These are phyloP conservation scores for Russula abietina DNA, from an alignment of 768 basidiomycete genomes.

Conservation along the genomic window DNA sequence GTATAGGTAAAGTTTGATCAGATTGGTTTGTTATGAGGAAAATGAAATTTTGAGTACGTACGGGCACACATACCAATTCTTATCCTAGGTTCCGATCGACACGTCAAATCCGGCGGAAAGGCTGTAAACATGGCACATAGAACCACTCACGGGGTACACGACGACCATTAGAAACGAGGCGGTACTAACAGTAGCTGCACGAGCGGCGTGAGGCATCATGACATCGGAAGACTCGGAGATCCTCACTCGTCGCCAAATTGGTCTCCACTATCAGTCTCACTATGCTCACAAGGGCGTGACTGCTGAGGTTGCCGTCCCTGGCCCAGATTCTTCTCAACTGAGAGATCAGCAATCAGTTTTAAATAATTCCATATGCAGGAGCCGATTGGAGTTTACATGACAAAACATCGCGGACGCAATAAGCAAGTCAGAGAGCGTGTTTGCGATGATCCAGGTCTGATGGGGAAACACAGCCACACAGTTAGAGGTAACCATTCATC, in stretches of 20 bases:
- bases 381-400: neutral
- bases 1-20: neutral
- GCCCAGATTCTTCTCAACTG: neutral
- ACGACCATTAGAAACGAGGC: neutral
- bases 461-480: neutral
- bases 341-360: neutral
- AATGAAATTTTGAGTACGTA: neutral
- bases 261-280: slow-evolving; percentile 30
- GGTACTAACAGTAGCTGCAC: neutral
- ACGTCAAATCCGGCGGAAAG: neutral
- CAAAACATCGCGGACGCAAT: slow-evolving; percentile 9
- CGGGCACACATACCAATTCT: slow-evolving; percentile 6
- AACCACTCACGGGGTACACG: neutral
- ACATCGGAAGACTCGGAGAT: neutral
- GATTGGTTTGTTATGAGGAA: no score
- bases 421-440: slow-evolving; percentile 1
- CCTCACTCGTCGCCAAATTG: slow-evolving; percentile 22
- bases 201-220: neutral
- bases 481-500: no score
- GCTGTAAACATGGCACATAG: neutral
- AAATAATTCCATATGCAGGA: no score
- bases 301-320: neutral
- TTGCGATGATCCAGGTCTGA: slow-evolving; percentile 14
- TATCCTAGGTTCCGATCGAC: neutral
- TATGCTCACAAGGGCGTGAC: slow-evolving; percentile 19